These are phyloP conservation scores for Hericium erinaceus DNA, from an alignment of 768 basidiomycete species.

Conservation along the genomic window DNA sequence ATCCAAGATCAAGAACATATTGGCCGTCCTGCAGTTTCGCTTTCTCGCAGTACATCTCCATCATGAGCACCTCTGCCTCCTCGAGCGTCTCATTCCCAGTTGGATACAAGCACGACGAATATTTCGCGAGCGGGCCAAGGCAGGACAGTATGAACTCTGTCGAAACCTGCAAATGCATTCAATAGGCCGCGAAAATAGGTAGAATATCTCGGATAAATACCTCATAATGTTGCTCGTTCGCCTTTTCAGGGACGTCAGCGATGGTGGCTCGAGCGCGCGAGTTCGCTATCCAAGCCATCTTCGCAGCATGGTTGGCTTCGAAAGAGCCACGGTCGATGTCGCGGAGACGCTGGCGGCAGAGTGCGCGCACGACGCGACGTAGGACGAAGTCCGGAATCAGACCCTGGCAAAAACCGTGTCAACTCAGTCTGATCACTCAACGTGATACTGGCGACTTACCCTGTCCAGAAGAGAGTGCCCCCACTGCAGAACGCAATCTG, in stretches of 20 bases:
- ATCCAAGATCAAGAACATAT: constrained; percentile 60
- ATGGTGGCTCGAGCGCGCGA: constrained; percentile 42
- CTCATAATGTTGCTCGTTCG: constrained; percentile 74
- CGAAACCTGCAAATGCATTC: constrained; percentile 31
- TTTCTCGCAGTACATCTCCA: constrained; percentile 59
- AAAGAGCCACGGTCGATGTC: constrained; percentile 54
- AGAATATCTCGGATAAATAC: constrained; percentile 22
- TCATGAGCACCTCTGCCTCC: constrained; percentile 56
- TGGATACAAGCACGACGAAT: constrained; percentile 57
- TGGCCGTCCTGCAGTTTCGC: constrained; percentile 52
- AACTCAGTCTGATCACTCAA: not conserved
- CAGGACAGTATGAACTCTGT: constrained; percentile 58
- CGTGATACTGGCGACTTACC: constrained; percentile 9
- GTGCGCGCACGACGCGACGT: constrained; percentile 35
- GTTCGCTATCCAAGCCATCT: constrained; percentile 57
- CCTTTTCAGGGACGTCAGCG: constrained; percentile 54
- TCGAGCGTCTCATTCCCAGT: constrained; percentile 49
- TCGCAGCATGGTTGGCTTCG: constrained; percentile 51
- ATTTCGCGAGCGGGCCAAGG: constrained; percentile 57
- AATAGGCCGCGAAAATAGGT: not conserved
- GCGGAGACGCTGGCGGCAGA: constrained; percentile 44
- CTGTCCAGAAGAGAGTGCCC: constrained; percentile 30
- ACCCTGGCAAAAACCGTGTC: constrained; percentile 29
- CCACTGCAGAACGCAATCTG: constrained; percentile 22
- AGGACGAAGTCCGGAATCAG: constrained; percentile 52